phyloP scores from a whole-genome alignment of 805 yeast species.

The Saccharomycopsis synnaedendra region DNA sequence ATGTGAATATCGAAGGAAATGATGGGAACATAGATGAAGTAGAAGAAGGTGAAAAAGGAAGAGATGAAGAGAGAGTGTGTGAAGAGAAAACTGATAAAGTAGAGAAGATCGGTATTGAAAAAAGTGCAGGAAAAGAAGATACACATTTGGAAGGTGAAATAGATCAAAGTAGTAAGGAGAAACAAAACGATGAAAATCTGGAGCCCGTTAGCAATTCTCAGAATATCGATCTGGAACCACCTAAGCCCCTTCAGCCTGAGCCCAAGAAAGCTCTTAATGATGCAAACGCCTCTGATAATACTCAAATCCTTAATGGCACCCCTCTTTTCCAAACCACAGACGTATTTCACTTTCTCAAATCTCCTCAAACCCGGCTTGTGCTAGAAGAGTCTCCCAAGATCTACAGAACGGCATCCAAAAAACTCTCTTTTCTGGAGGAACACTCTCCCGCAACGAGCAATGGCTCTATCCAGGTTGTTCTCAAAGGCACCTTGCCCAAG shows the following conservation, averaged over 20 bases:
- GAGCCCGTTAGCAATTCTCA: not conserved
- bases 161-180: not conserved
- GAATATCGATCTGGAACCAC: not conserved
- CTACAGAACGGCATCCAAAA: no score
- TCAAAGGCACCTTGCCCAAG: no score
- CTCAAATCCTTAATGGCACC: not conserved
- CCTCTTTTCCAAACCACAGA: not conserved
- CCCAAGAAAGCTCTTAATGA: not conserved
- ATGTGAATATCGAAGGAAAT: not conserved
- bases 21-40: not conserved
- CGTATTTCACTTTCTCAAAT: not conserved
- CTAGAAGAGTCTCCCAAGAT: no score
- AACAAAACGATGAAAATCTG: not conserved
- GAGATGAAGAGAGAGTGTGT: not conserved
- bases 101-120: not conserved
- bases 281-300: not conserved
- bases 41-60: not conserved
- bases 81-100: not conserved
- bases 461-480: no score
- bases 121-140: not conserved
- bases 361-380: no score
- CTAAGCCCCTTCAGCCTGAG: not conserved
- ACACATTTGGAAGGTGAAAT: not conserved
- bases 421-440: no score
- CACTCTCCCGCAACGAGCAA: no score